phyloP scores from a whole-genome alignment of 2,329 filamentous ascomycete species.

The Pyrenochaeta sp. region DNA sequence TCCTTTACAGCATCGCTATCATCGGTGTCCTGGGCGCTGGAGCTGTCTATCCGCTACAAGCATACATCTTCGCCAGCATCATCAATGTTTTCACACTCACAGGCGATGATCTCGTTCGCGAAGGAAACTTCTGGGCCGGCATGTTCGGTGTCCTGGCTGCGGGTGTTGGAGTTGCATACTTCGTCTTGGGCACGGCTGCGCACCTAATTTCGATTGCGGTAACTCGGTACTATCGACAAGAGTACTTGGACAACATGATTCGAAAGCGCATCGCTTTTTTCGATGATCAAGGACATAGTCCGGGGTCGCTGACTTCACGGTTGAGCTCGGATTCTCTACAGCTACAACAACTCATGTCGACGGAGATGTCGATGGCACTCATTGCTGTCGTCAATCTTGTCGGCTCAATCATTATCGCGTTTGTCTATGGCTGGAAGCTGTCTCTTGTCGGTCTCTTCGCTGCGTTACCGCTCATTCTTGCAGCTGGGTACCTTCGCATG shows the following conservation, averaged over 20 bases:
- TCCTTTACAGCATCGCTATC: constrained; percentile 40
- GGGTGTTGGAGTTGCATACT: constrained; percentile 63
- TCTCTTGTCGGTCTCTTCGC: constrained; percentile 72
- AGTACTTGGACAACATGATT: constrained; percentile 69
- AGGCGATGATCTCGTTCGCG: constrained; percentile 32
- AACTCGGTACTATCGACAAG: constrained; percentile 62
- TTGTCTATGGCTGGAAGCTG: constrained; percentile 80
- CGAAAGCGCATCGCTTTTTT: constrained; percentile 69
- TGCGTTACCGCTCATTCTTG: constrained; percentile 60
- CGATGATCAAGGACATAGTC: constrained; percentile 67
- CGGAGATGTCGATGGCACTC: constrained; percentile 67
- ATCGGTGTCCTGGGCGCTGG: constrained; percentile 43
- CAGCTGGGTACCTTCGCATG: constrained; percentile 60
- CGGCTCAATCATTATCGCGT: constrained; percentile 72
- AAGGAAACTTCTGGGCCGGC: constrained; percentile 68
- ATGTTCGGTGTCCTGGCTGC: constrained; percentile 71
- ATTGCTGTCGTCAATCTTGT: constrained; percentile 72
- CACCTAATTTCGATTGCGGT: constrained; percentile 53
- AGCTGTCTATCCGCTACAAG: constrained; percentile 50
- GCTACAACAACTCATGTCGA: constrained; percentile 69
- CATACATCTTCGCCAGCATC: constrained; percentile 49
- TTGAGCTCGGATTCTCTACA: constrained; percentile 66
- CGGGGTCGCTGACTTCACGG: constrained; percentile 67
- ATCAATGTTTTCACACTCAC: constrained; percentile 48
- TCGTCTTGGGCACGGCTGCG: constrained; percentile 52